Percentiles rank a stretch among this genome's conserved stretches.
phyloP scores from a whole-genome alignment of 1,284 basidiomycete species.

The Pseudomicrostroma phylloplanum region DNA sequence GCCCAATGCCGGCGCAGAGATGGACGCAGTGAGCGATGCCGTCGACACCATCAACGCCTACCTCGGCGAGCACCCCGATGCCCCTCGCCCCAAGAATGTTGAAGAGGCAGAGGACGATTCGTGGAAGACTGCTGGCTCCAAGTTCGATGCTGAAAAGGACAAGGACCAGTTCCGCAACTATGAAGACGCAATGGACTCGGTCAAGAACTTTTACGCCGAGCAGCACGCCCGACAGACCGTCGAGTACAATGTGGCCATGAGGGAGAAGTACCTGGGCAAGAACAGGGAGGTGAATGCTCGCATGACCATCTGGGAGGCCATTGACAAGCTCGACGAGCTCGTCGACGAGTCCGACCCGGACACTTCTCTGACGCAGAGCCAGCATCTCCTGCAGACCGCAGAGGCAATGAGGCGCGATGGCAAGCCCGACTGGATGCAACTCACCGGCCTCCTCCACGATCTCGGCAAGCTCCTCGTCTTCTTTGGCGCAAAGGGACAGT shows the following conservation, averaged over 20 bases:
- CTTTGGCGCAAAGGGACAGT: conserved; percentile 62
- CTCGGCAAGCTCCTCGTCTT: conserved; percentile 35
- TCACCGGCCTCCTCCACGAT: conserved; percentile 66
- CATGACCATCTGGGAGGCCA: conserved; percentile 72
- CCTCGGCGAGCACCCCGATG: conserved; percentile 23
- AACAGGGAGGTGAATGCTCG: conserved; percentile 15
- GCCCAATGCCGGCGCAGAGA: conserved; percentile 15
- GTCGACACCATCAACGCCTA: conserved; percentile 34
- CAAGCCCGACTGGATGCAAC: conserved; percentile 63
- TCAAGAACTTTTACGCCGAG: conserved; percentile 78
- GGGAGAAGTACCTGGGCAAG: conserved; percentile 25
- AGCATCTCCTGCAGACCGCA: conserved; percentile 82
- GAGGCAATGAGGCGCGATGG: conserved; percentile 82
- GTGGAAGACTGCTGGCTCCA: conserved; percentile 50
- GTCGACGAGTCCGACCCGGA: conserved; percentile 77
- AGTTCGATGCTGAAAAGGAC: conserved; percentile 71
- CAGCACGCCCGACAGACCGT: conserved; percentile 73
- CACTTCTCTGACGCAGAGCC: conserved; percentile 61
- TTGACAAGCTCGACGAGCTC: conserved; percentile 79
- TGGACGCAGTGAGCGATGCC: conserved; percentile 28
- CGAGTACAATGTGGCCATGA: conserved; percentile 28
- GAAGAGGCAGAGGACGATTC: conserved; percentile 17
- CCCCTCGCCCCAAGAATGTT: conserved; percentile 16
- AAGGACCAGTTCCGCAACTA: conserved; percentile 58
- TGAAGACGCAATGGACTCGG: conserved; percentile 67